Conservation (phyloP, 2,329 filamentous ascomycete genomes). For the Zalaria sp. region DNA sequence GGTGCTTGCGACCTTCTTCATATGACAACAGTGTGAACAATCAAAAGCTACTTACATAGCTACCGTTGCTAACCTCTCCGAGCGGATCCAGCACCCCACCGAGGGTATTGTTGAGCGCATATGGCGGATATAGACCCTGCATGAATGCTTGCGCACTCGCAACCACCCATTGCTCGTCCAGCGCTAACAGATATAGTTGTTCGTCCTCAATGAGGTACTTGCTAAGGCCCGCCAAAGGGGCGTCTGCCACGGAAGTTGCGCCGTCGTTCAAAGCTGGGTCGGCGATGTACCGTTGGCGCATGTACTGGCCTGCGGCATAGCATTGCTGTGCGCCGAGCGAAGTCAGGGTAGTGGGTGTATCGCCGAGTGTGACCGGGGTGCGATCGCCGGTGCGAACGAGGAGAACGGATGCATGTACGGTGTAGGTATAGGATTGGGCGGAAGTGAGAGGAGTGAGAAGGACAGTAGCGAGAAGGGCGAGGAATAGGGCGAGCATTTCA, state of each 20-base stretch:
- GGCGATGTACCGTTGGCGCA: constrained; percentile 39
- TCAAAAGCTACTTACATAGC: constrained; percentile 7
- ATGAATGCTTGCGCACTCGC: constrained; percentile 46
- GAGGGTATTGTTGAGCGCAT: constrained; percentile 16
- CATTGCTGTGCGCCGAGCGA: constrained; percentile 42
- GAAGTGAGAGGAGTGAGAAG: constrained; percentile 8
- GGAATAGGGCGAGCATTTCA: neutral
- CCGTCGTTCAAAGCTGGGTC: constrained; percentile 2
- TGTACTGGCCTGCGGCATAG: constrained; percentile 32
- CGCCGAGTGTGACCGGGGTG: constrained; percentile 29
- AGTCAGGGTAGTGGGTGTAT: constrained; percentile 28
- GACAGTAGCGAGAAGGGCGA: neutral
- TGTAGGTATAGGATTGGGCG: constrained; percentile 14
- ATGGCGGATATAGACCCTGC: constrained; percentile 46
- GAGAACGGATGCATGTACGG: constrained; percentile 35
- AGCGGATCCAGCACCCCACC: constrained; percentile 19
- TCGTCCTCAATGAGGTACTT: constrained; percentile 28
- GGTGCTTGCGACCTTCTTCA: too few relatives aligned
- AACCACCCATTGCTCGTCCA: constrained; percentile 31
- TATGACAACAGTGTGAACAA: too few relatives aligned
- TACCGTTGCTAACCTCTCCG: constrained; percentile 34
- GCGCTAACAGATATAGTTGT: constrained; percentile 33
- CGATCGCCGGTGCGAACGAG: constrained; percentile 42
- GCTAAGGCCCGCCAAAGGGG: constrained; percentile 30
- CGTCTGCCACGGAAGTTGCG: constrained; percentile 11